These are phyloP conservation scores for Furcasterigmium furcatum DNA, from an alignment of 2,329 filamentous ascomycete genomes.

Conservation along the genomic window DNA sequence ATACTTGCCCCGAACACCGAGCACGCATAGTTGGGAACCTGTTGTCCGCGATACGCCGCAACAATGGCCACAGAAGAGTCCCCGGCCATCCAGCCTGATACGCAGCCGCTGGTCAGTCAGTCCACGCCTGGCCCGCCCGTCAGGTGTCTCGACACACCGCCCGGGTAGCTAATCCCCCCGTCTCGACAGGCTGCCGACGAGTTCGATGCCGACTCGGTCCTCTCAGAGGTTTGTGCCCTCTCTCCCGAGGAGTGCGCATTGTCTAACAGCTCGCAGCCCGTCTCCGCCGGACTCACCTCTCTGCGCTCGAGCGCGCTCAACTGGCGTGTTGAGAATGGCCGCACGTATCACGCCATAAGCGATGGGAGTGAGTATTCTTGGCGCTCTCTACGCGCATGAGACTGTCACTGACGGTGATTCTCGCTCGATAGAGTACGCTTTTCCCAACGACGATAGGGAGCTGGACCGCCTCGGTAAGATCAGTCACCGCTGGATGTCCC, in stretches of 20 bases:
- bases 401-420: neutral
- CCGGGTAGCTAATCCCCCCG: too few species aligned
- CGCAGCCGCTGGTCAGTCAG: too few species aligned
- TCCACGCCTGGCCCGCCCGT: too few species aligned
- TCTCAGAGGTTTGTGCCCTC: neutral
- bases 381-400: neutral
- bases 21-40: too few species aligned
- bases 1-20: too few species aligned
- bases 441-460: conserved; percentile 8
- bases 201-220: neutral
- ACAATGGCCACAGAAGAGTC: too few species aligned
- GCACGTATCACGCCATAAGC: conserved; percentile 10
- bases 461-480: conserved; percentile 6
- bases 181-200: neutral
- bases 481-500: neutral
- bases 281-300: neutral
- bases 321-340: conserved; percentile 10
- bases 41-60: too few species aligned
- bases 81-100: too few species aligned
- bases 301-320: conserved; percentile 6
- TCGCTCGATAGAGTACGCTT: conserved; percentile 1
- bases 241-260: neutral
- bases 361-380: conserved; percentile 17
- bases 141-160: too few species aligned
- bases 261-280: neutral